These are phyloP conservation scores for Pyropia yezoensis DNA, from an alignment of 23 red algal genomes.

Conservation along the genomic window DNA sequence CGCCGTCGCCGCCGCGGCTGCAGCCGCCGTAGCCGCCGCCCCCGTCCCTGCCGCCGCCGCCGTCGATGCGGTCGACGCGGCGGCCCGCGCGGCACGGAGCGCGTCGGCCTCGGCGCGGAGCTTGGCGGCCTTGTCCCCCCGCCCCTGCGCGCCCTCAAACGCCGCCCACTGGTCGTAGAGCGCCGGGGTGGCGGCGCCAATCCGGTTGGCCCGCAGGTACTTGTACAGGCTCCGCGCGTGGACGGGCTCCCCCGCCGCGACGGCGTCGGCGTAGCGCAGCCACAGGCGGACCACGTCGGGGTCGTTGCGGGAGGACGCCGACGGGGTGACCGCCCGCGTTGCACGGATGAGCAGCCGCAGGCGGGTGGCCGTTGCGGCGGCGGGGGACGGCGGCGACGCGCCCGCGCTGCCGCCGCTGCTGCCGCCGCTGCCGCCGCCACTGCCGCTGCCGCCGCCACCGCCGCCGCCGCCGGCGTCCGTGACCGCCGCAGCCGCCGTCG, in stretches of 20 bases:
- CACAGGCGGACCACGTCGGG: slow-evolving; percentile 60
- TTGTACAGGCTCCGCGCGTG: slow-evolving; percentile 70
- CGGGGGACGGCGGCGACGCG: too few species aligned
- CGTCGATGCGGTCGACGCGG: neutral
- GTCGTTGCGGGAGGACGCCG: slow-evolving; percentile 53
- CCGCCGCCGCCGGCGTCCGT: too few species aligned
- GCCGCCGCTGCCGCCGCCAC: too few species aligned
- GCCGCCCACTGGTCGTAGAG: slow-evolving; percentile 74
- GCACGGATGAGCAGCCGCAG: slow-evolving; percentile 78
- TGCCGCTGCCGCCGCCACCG: too few species aligned
- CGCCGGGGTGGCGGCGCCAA: slow-evolving; percentile 45
- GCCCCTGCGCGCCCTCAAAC: slow-evolving; percentile 36
- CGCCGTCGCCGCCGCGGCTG: neutral
- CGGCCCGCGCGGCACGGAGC: neutral
- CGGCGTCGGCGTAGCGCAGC: slow-evolving; percentile 48
- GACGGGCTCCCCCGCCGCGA: slow-evolving; percentile 35
- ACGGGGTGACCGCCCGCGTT: slow-evolving; percentile 33
- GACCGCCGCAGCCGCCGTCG: too few species aligned
- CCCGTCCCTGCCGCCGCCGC: slow-evolving; percentile 5
- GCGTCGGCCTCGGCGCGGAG: slow-evolving; percentile 51
- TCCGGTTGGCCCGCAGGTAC: slow-evolving; percentile 66
- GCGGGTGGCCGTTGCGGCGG: slow-evolving; percentile 1
- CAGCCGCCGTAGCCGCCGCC: neutral
- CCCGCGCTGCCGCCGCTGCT: too few species aligned
- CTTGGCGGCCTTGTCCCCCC: slow-evolving; percentile 57